A percentile compares a stretch with the other conserved stretches of the same genome.
These are phyloP conservation scores for Mortierella sp. DNA, from an alignment of 371 early-diverging fungal genomes.

Conservation along the genomic window DNA sequence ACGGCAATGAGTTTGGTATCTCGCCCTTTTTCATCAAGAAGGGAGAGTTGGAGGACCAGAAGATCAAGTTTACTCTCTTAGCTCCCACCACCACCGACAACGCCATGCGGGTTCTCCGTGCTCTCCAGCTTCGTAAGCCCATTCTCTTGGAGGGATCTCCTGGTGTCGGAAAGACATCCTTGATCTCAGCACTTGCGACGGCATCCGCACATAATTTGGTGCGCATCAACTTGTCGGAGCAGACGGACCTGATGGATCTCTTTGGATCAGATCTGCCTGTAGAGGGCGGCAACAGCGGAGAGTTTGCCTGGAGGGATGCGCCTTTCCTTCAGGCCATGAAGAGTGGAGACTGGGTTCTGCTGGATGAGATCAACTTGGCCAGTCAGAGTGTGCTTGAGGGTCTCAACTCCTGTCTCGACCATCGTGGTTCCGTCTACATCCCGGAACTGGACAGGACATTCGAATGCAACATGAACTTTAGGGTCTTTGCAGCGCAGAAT, in stretches of 20 bases:
- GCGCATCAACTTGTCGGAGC: slow-evolving; percentile 99
- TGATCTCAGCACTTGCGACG: slow-evolving; percentile 90
- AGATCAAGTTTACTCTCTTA: slow-evolving; percentile 80
- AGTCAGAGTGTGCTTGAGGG: slow-evolving; percentile 99
- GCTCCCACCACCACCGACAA: slow-evolving; percentile 95
- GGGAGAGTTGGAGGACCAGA: slow-evolving; percentile 64
- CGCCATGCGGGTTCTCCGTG: slow-evolving; percentile 93
- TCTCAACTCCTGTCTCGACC: slow-evolving; percentile 98
- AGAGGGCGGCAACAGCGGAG: slow-evolving; percentile 86
- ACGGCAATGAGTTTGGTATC: slow-evolving; percentile 69
- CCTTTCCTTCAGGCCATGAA: slow-evolving; percentile 97
- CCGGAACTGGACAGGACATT: slow-evolving; percentile 94
- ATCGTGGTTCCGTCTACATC: slow-evolving; percentile 95
- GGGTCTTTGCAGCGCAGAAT: slow-evolving; percentile 99
- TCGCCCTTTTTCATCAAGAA: slow-evolving; percentile 82
- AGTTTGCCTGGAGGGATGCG: slow-evolving; percentile 97
- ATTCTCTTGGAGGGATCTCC: slow-evolving; percentile 98
- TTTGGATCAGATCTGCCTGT: slow-evolving; percentile 98
- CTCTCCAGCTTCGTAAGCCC: slow-evolving; percentile 92
- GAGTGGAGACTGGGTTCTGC: slow-evolving; percentile 97
- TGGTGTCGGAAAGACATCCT: slow-evolving; percentile 98
- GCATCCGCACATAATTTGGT: slow-evolving; percentile 87
- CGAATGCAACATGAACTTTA: slow-evolving; percentile 83
- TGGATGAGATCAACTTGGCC: slow-evolving; percentile 99
- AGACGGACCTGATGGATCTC: slow-evolving; percentile 99